phyloP scores from a whole-genome alignment of 2,329 filamentous ascomycete genomes.

The Phaeosphaeria sp. region DNA sequence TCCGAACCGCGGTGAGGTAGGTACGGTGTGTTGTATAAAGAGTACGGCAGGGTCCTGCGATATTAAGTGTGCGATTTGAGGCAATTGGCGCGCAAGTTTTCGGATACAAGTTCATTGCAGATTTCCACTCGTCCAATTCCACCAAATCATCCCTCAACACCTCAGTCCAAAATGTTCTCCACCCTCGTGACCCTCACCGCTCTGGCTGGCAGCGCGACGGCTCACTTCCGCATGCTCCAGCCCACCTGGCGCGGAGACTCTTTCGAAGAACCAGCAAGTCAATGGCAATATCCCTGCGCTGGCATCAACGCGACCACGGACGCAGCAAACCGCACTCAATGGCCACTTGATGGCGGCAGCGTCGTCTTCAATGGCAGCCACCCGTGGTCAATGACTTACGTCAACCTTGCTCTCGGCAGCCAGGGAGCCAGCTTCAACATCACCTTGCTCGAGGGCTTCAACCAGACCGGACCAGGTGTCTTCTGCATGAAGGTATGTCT shows the following conservation, averaged over 20 bases:
- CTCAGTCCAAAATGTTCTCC: conserved; percentile 23
- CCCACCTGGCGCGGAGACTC: conserved; percentile 54
- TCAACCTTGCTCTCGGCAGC: conserved; percentile 55
- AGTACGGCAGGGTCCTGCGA: conserved; percentile 8
- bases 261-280: conserved; percentile 44
- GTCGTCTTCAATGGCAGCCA: conserved; percentile 52
- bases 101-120: background rate
- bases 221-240: conserved; percentile 53
- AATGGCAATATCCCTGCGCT: conserved; percentile 53
- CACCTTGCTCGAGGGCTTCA: conserved; percentile 52
- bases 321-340: conserved; percentile 53
- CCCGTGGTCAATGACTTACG: conserved; percentile 53
- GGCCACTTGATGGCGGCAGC: conserved; percentile 55
- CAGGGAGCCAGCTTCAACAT: conserved; percentile 56
- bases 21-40: conserved; percentile 11
- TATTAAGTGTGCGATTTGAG: background rate
- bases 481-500: conserved; percentile 49
- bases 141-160: background rate
- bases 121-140: background rate
- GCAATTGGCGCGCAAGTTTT: background rate
- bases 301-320: conserved; percentile 49
- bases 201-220: conserved; percentile 43
- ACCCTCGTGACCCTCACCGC: conserved; percentile 27
- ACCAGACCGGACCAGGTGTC: conserved; percentile 57
- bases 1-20: background rate